Evolutionary conservation across 306 rosid species (phyloP).

Genomic region (Quercus alba): DNA sequence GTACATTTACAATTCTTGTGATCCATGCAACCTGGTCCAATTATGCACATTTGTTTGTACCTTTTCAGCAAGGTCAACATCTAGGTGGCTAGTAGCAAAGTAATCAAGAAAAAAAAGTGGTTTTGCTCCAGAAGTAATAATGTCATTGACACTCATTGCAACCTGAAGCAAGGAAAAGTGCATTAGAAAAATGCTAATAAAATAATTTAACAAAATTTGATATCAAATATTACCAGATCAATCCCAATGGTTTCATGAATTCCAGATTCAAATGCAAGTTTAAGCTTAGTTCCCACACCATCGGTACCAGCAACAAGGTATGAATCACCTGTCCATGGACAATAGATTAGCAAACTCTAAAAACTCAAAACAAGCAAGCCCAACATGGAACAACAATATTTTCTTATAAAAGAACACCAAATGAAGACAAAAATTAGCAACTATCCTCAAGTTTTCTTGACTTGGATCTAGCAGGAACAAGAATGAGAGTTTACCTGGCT

Average conservation of each 20-base stretch:
- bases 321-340: slow-evolving; percentile 55
- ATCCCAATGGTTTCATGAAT: slow-evolving; percentile 92
- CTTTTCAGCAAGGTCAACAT: slow-evolving; percentile 92
- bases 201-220: neutral
- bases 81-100: slow-evolving; percentile 85
- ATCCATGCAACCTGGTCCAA: neutral
- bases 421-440: no score
- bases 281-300: slow-evolving; percentile 91
- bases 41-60: slow-evolving; percentile 24
- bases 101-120: slow-evolving; percentile 32
- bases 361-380: neutral
- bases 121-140: slow-evolving; percentile 93
- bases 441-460: no score
- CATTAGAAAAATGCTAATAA: neutral
- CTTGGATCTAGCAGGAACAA: no score
- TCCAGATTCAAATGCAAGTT: slow-evolving; percentile 87
- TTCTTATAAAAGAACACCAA: no score
- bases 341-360: slow-evolving; percentile 1
- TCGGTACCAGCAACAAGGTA: slow-evolving; percentile 93
- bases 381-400: no score
- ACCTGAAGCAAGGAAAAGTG: slow-evolving; percentile 44
- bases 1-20: neutral
- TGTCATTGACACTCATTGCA: slow-evolving; percentile 97
- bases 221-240: slow-evolving; percentile 61
- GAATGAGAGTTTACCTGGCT: no score